Base-by-base conservation (phyloP, 331 rosid genomes). In the Rosa hybrid region DNA sequence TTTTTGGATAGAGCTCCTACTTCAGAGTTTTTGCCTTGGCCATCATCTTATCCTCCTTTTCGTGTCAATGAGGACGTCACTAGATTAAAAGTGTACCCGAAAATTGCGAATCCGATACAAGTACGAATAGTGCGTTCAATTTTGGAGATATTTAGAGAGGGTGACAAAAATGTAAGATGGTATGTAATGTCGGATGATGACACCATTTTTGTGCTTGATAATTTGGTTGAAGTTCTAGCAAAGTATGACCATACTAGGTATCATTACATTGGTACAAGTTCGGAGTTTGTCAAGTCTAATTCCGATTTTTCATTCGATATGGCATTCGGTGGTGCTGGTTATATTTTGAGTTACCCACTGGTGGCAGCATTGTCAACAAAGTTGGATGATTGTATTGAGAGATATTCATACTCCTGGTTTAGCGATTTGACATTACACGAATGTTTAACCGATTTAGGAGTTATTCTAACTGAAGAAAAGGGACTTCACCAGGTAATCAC, bases 401-500 rank as follows among this genome's bases (percentile, higher is more conserved):
- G 87, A 77, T 90, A 90, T 59, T 62, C 83, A 1, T 39, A 81
- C 13, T 16, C 86, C 82, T 13, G 21, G 41, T 64, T 72, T 13
- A 82, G 86, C 54, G 94, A 90, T 78, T 80, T 80, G 18, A 84
- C 80, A 84, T 18, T 88, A 25, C 75, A 81, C 51, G 59, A 83
- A 1, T 88, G 91, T 71, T 49, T 88, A 21, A 16, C 85, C 83
- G 94, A 90, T 81, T 54, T 88, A 18, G 94, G 90, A 20, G 77
- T 86, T 49, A 18, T 83, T 71, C 78, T 83, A 12, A 86, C 85
- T 51, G 84, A 25, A 0, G 78, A 86, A 30, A 65, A 63, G 5
- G 94, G 91, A 4, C 81, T 90, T 82, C 94, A 90, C 75, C 91
- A 88, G 94, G 94, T 90, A 80, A 76, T 60, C 34, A 62, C 17